A percentile compares a stretch with the other conserved stretches of the same genome.
These are phyloP conservation scores for Epichloe aotearoae DNA, from an alignment of 2,329 filamentous ascomycete genomes.

Conservation along the genomic window DNA sequence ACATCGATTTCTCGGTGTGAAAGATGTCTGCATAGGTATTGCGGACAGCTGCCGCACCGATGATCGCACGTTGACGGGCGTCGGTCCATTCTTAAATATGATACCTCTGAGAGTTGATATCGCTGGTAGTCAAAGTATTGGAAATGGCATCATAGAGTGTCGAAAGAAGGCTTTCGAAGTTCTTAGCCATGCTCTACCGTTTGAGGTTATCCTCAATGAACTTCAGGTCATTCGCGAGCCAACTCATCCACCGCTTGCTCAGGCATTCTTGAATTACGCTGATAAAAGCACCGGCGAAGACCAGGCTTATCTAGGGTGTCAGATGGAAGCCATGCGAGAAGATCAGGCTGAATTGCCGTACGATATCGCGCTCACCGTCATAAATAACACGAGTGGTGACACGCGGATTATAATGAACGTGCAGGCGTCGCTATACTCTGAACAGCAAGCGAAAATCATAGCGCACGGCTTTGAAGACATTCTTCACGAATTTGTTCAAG, in stretches of 20 bases:
- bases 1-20: conserved; percentile 15
- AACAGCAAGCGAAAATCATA: not conserved
- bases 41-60: conserved; percentile 19
- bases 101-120: conserved; percentile 29
- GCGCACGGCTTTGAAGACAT: not conserved
- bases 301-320: not conserved
- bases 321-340: not conserved
- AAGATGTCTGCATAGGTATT: conserved; percentile 34
- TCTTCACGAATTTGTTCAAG: not conserved
- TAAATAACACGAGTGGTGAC: not conserved
- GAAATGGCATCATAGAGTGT: conserved; percentile 10
- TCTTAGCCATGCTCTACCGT: conserved; percentile 22
- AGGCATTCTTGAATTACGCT: conserved; percentile 28
- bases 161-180: conserved; percentile 20
- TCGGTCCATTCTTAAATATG: conserved; percentile 37
- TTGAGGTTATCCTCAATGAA: conserved; percentile 30
- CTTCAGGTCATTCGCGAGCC: conserved; percentile 26
- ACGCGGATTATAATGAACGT: not conserved
- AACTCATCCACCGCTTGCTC: conserved; percentile 29
- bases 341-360: not conserved
- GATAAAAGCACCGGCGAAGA: not conserved
- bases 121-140: conserved; percentile 4
- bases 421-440: not conserved
- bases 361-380: not conserved
- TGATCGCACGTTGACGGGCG: conserved; percentile 17